A percentile compares a stretch with the other conserved stretches of the same genome.
phyloP scores from a whole-genome alignment of 78 protist genomes.

The Acrasis kona region DNA sequence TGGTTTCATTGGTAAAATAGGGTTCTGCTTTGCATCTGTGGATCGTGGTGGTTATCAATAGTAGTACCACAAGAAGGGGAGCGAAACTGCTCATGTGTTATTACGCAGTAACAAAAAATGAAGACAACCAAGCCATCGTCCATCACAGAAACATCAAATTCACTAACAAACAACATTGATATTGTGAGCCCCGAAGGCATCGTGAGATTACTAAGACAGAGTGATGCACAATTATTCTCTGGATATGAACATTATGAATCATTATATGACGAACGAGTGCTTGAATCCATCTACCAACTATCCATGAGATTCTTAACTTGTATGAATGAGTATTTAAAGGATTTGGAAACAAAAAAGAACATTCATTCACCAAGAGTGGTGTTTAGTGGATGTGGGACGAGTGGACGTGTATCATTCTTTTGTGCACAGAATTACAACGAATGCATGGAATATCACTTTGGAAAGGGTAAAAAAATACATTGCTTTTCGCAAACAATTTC shows the following conservation, averaged over 20 bases:
- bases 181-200: neutral
- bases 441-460: too few species aligned
- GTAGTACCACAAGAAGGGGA: neutral
- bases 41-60: neutral
- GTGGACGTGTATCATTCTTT: slow-evolving; percentile 66
- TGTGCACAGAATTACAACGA: slow-evolving; percentile 9
- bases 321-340: neutral
- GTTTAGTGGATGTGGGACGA: slow-evolving; percentile 43
- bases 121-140: neutral
- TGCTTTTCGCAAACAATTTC: slow-evolving; percentile 52
- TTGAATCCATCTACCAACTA: neutral
- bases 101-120: neutral
- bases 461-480: too few species aligned
- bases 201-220: neutral
- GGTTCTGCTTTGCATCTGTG: too few species aligned
- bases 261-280: neutral
- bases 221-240: neutral
- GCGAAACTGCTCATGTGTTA: neutral
- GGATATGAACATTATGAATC: neutral
- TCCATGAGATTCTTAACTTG: too few species aligned
- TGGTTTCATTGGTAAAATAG: too few species aligned
- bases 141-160: neutral
- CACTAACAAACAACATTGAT: neutral
- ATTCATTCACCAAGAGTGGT: slow-evolving; percentile 16
- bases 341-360: neutral